phyloP scores from a whole-genome alignment of 2,329 filamentous ascomycete species.

The Stagonosporopsis vannaccii region DNA sequence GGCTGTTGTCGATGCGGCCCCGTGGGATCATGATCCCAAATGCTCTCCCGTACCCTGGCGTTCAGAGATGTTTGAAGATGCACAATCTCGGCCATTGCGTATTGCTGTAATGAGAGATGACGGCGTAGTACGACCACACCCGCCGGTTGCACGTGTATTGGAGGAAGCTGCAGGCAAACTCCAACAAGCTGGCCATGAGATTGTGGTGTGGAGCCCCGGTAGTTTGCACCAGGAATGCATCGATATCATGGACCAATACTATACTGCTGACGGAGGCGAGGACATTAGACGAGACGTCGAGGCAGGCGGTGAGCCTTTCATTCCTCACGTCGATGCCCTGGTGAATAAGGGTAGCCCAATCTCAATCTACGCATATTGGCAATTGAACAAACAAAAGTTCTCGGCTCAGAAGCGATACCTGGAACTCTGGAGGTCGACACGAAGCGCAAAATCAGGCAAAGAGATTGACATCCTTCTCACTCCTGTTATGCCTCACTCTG shows the following conservation, averaged over 20 bases:
- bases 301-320: conserved; percentile 63
- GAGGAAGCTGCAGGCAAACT: conserved; percentile 50
- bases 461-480: conserved; percentile 64
- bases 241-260: conserved; percentile 67
- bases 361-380: conserved; percentile 72
- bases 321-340: conserved; percentile 60
- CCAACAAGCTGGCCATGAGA: conserved; percentile 59
- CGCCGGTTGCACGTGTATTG: conserved; percentile 59
- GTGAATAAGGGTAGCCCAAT: conserved; percentile 55
- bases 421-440: conserved; percentile 63
- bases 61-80: conserved; percentile 52
- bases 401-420: conserved; percentile 63
- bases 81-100: conserved; percentile 54
- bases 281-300: conserved; percentile 65
- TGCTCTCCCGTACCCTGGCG: conserved; percentile 64
- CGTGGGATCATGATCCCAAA: conserved; percentile 64
- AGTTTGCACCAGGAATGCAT: conserved; percentile 63
- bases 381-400: conserved; percentile 67
- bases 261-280: conserved; percentile 68
- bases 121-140: conserved; percentile 62
- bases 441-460: conserved; percentile 54
- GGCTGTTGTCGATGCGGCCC: conserved; percentile 55
- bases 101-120: conserved; percentile 62
- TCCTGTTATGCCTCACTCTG: conserved; percentile 67
- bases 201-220: conserved; percentile 61